Evolutionary conservation across 352 stramenopile species (phyloP), one percentile per base, ranked within the genome.

Genomic region (Globisporangium orthogonon): DNA sequence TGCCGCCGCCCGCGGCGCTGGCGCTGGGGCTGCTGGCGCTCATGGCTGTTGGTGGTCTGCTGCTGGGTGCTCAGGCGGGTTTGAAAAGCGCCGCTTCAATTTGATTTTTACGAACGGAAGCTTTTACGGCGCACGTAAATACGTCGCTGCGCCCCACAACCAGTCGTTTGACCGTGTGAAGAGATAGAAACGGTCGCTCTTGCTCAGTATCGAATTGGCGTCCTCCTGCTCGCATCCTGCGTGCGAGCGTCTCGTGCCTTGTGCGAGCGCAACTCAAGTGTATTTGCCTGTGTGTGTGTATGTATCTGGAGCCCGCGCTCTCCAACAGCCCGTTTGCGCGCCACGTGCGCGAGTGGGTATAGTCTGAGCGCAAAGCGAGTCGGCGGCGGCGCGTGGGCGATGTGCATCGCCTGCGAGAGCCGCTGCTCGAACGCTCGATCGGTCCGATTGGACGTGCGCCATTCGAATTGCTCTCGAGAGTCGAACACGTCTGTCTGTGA

Each of bases 351-450:
- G 61, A 69, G 66, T 84, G 75, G 77, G 80, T 86, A 87, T 90
- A 88, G 77, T 87, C 79, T 88, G 77, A 77, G 77, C 80, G 70
- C 51, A 90, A 61, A 90, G 56, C 58, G 66, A 85, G 46, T 65
- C 66, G 35, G 68, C 47, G 69, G 54, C 14, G 44, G 70, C 66
- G 40, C 44, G 51, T n/a, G 29, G 51, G 60, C 64, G 55, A 62
- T 73, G 63, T 76, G 67, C 62, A 65, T 75, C 57, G 43, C 40
- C 30, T 61, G 49, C 60, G 47, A 47, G 15, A 58, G 37, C 71
- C 61, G 62, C 65, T 54, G 68, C 65, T 68, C 65, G 64, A 43
- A 77, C 61, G 54, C 56, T 61, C 51, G 58, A 49, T 45, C 59
- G 52, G 66, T 67, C 55, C 60, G 47, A 47, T 53, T 58, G 41